These are phyloP conservation scores for Pogostemon cablin DNA, from an alignment of 257 asterid genomes.

Conservation along the genomic window DNA sequence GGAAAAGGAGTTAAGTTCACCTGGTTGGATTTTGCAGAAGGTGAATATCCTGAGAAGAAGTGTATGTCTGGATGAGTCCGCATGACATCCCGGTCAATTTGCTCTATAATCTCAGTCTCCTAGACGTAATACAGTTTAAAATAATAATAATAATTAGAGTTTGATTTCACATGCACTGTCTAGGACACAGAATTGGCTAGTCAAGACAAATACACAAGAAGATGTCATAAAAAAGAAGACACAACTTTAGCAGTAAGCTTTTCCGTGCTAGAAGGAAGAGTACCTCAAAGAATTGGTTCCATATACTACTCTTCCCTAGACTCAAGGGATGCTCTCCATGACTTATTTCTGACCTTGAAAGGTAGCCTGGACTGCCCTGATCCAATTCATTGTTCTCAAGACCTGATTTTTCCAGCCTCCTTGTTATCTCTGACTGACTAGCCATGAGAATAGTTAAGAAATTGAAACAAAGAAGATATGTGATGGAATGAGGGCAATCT, in stretches of 20 bases:
- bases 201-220: slow-evolving; percentile 21
- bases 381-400: slow-evolving; percentile 58
- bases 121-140: slow-evolving; percentile 35
- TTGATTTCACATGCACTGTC: slow-evolving; percentile 23
- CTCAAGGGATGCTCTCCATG: slow-evolving; percentile 96
- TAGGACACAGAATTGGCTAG: slow-evolving; percentile 8
- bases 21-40: slow-evolving; percentile 77
- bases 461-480: slow-evolving; percentile 43
- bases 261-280: slow-evolving; percentile 10
- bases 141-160: slow-evolving; percentile 16
- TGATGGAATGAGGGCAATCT: slow-evolving; percentile 30
- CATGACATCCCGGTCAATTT: slow-evolving; percentile 94
- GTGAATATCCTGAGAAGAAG: slow-evolving; percentile 89
- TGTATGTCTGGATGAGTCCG: slow-evolving; percentile 98
- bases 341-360: slow-evolving; percentile 82
- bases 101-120: slow-evolving; percentile 93
- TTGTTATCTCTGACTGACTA: slow-evolving; percentile 93
- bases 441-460: slow-evolving; percentile 80
- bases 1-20: slow-evolving; percentile 43
- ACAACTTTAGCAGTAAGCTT: not conserved
- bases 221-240: slow-evolving; percentile 16
- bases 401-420: slow-evolving; percentile 81
- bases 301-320: slow-evolving; percentile 86
- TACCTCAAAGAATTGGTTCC: slow-evolving; percentile 98
- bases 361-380: slow-evolving; percentile 61